These are phyloP conservation scores for Lasiosphaeriaceae sp. DNA, from an alignment of 495 filamentous ascomycete species.

Conservation along the genomic window DNA sequence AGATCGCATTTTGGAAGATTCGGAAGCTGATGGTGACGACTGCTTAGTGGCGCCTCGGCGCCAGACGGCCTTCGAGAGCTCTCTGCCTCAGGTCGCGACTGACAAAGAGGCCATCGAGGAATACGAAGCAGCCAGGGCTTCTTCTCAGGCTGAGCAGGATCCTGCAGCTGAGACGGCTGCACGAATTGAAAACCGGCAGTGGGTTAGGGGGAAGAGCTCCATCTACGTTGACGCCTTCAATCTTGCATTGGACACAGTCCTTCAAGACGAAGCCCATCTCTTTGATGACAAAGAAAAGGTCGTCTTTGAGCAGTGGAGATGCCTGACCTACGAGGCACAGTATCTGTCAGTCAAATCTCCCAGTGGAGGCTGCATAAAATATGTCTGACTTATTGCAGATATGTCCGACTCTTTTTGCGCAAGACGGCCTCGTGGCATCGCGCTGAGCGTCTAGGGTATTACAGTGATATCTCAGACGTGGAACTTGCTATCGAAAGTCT, in stretches of 20 bases:
- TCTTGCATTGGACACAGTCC: constrained; percentile 81
- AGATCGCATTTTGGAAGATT: neutral
- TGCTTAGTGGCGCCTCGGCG: constrained; percentile 8
- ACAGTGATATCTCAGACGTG: constrained; percentile 77
- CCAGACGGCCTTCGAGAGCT: constrained; percentile 72
- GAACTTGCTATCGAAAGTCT: constrained; percentile 59
- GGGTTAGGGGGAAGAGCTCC: constrained; percentile 61
- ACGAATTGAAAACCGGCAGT: constrained; percentile 35
- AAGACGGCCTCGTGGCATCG: constrained; percentile 96
- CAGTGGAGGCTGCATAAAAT: neutral
- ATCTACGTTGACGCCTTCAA: constrained; percentile 99
- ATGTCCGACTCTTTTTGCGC: constrained; percentile 89
- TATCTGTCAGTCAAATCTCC: constrained; percentile 63
- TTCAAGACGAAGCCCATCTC: constrained; percentile 83
- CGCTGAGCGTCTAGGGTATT: constrained; percentile 68
- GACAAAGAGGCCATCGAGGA: constrained; percentile 72
- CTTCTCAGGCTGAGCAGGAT: constrained; percentile 22
- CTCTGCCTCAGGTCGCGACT: constrained; percentile 62
- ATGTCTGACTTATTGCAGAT: constrained; percentile 36
- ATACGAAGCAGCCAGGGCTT: constrained; percentile 61
- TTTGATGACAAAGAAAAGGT: constrained; percentile 77
- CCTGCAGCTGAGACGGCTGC: constrained; percentile 35
- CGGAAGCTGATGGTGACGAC: neutral
- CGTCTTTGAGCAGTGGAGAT: constrained; percentile 73
- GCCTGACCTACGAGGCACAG: constrained; percentile 78